Evolutionary conservation across 768 basidiomycete genomes (phyloP), one percentile per base, ranked within the genome.

Genomic region (Rhizopogon sp.): DNA sequence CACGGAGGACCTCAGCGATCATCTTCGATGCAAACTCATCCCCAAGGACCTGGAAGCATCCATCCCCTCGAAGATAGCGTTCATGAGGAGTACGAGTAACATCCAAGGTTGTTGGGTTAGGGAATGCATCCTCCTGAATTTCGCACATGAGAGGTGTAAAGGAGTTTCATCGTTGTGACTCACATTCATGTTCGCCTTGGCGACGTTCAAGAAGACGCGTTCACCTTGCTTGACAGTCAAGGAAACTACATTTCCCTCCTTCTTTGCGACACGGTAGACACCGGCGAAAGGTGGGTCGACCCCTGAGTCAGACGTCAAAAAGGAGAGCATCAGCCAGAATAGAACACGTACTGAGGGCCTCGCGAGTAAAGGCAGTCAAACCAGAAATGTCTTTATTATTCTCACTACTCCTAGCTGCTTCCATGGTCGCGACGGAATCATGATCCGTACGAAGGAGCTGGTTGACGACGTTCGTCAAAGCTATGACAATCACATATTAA

Each of bases 231-330:
- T 73, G 46, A 84, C 64, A 2, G 62, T 62, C 13, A 76, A 64
- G 3, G 70, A 72, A 57, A 75, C 75, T 33, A 85, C 61, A 0
- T 66, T 61, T 33, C 76, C 72, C 39, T 82, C 76, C 47, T 73
- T 74, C 45, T 76, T 66, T 0, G 80, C 77, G 53, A 79, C 66
- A 50, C 86, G 86, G 62, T 79, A 84, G 33, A 81, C 79, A 53
- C 90, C 88, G 52, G 76, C 78, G 74, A 91, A 84, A 3, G 84
- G 79, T 9, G 90, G 88, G 43, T 87, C 84, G 47, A 89, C 73
- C 52, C 90, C 88, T 90, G 51, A 51, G 2, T 54, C 7, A 29
- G 14, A 17, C 11, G 39, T 66, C 17, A 64, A 53, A 13, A 55
- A 39, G 2, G 11, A 25, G 28, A 28, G 45, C 4, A 28, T 10